Base-by-base conservation (phyloP, 495 filamentous ascomycete genomes). In the Glarea lozoyensis region DNA sequence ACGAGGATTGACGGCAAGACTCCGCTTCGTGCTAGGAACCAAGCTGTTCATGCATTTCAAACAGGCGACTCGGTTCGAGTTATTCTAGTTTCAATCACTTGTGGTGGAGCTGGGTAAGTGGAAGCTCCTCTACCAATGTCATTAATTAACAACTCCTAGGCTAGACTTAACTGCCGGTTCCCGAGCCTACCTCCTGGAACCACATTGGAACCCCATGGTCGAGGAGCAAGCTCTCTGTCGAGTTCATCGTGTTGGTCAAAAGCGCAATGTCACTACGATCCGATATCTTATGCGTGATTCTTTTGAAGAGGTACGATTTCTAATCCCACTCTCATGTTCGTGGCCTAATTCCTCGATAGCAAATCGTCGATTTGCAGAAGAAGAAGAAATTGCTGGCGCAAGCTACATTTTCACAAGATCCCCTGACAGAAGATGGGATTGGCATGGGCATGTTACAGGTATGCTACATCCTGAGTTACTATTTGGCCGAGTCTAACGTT, bases 391-490 rank as follows among this genome's bases (percentile, higher is more conserved):
- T 18, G 23, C 23, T 42, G 3, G 40, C 40, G n/a, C 11, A 42
- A 42, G 22, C 60, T 62, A 55, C 72, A 68, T 15, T 65, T 62
- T 47, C 67, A 65, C 13, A 66, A 70, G 58, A 67, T 68, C 5
- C 74, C 73, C 50, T 76, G 75, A 49, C 55, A 67, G 60, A 72
- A 74, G 32, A 45, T 73, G 50, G 72, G 69, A 27, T 52, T 73
- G 44, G 58, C 61, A 15, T 72, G 38, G 43, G 45, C 22, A 27
- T 10, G 13, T 23, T 40, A 15, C 18, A 22, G 37, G 37, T 23
- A 40, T 22, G 18, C 12, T 16, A 10, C 15, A 1, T 7, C 18
- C 21, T n/a, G 13, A 13, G 19, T n/a, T 12, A n/a, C 11, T 5
- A 10, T 6, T 24, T 3, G 15, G 18, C 25, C n/a, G 11, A 40